phyloP scores from a whole-genome alignment of 495 filamentous ascomycete species.

The Tuber umbilicatum region DNA sequence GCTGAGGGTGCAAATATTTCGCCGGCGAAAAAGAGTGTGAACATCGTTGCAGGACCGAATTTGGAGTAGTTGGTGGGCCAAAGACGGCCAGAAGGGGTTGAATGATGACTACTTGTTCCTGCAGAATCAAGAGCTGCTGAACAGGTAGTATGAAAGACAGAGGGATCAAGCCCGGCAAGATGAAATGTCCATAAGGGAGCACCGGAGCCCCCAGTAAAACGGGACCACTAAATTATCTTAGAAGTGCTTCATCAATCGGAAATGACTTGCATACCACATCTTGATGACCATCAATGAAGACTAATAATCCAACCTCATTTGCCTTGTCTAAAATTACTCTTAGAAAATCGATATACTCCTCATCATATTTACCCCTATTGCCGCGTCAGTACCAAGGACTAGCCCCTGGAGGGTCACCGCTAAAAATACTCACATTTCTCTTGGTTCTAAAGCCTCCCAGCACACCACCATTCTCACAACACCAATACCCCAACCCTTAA shows the following conservation, averaged over 20 bases:
- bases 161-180: constrained; percentile 61
- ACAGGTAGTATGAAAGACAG: constrained; percentile 52
- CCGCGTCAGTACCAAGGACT: constrained; percentile 33
- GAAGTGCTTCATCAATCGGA: background rate
- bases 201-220: constrained; percentile 65
- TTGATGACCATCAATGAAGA: constrained; percentile 74
- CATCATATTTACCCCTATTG: constrained; percentile 63
- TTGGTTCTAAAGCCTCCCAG: constrained; percentile 69
- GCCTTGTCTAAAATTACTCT: constrained; percentile 59
- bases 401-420: background rate
- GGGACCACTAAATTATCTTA: constrained; percentile 54
- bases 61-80: constrained; percentile 49
- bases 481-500: constrained; percentile 65
- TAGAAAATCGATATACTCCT: constrained; percentile 63
- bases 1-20: constrained; percentile 66
- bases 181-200: constrained; percentile 71
- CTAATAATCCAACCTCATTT: constrained; percentile 60
- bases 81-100: constrained; percentile 33
- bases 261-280: constrained; percentile 54
- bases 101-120: constrained; percentile 24
- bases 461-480: constrained; percentile 66
- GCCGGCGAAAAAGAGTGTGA: constrained; percentile 83
- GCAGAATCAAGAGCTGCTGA: constrained; percentile 30
- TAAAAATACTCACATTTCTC: constrained; percentile 27
- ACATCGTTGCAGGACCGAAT: constrained; percentile 80